Percentiles rank a stretch among this genome's conserved stretches.
Evolutionary conservation across 1,284 basidiomycete genomes (phyloP).

Genomic region (Moesziomyces sp.): DNA sequence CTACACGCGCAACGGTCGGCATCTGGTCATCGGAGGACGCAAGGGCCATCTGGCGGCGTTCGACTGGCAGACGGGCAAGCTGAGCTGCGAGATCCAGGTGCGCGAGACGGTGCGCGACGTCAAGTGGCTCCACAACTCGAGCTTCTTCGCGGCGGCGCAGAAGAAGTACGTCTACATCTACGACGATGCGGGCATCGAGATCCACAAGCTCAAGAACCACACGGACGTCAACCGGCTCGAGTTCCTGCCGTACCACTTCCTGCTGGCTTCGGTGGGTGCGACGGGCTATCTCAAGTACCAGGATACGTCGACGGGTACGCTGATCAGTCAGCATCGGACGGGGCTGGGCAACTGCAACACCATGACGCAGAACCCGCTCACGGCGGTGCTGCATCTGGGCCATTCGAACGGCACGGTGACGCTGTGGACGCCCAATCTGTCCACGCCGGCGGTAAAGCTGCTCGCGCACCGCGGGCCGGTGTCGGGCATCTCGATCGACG

Average conservation of each 20-base stretch:
- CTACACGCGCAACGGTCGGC: conserved; percentile 92
- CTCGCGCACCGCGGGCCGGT: conserved; percentile 92
- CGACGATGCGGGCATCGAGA: conserved; percentile 87
- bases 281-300: conserved; percentile 93
- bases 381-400: conserved; percentile 92
- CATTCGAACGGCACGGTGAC: conserved; percentile 83
- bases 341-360: conserved; percentile 78
- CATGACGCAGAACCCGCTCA: conserved; percentile 89
- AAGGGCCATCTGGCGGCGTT: conserved; percentile 93
- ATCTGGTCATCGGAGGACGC: conserved; percentile 72
- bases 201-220: conserved; percentile 80
- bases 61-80: conserved; percentile 88
- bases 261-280: conserved; percentile 86
- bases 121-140: conserved; percentile 91
- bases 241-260: conserved; percentile 95
- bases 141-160: conserved; percentile 93
- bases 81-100: conserved; percentile 89
- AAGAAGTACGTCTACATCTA: conserved; percentile 97
- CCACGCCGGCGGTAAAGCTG: conserved; percentile 88
- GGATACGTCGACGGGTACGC: conserved; percentile 91
- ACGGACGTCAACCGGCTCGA: conserved; percentile 90
- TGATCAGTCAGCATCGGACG: conserved; percentile 84
- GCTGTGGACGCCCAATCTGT: conserved; percentile 93
- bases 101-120: conserved; percentile 90
- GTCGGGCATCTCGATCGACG: conserved; percentile 82